Evolutionary conservation across 306 rosid species (phyloP).

Genomic region (Medicago arabica): DNA sequence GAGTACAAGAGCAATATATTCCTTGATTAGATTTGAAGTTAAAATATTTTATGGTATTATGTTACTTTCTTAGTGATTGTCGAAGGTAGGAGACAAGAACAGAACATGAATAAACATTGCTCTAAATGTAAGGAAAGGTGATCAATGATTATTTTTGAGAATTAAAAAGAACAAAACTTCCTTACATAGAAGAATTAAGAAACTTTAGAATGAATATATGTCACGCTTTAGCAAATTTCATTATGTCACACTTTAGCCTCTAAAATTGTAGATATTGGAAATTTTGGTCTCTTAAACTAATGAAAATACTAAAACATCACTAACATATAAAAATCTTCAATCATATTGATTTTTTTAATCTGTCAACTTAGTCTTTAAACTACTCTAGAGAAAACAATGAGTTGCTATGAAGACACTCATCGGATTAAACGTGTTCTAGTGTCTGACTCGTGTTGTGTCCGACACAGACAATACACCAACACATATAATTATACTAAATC

Average conservation of each 20-base stretch:
- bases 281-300: neutral
- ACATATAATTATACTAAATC: too few relatives aligned
- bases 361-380: neutral
- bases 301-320: neutral
- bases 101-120: constrained; percentile 32
- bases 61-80: constrained; percentile 32
- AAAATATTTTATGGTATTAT: constrained; percentile 17
- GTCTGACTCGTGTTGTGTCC: too few relatives aligned
- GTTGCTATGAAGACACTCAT: too few relatives aligned
- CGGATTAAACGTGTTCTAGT: too few relatives aligned
- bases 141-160: neutral
- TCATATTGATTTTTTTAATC: neutral
- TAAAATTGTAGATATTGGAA: neutral
- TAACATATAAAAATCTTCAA: neutral
- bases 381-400: too few relatives aligned
- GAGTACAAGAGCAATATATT: constrained; percentile 34
- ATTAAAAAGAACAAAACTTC: neutral
- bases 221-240: too few relatives aligned
- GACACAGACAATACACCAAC: too few relatives aligned
- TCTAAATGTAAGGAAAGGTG: constrained; percentile 32
- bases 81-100: constrained; percentile 20
- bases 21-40: constrained; percentile 42
- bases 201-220: neutral
- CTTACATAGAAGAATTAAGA: neutral
- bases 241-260: neutral